Evolutionary conservation across 2,329 filamentous ascomycete genomes (phyloP).

Genomic region (Beauveria rudraprayagi): DNA sequence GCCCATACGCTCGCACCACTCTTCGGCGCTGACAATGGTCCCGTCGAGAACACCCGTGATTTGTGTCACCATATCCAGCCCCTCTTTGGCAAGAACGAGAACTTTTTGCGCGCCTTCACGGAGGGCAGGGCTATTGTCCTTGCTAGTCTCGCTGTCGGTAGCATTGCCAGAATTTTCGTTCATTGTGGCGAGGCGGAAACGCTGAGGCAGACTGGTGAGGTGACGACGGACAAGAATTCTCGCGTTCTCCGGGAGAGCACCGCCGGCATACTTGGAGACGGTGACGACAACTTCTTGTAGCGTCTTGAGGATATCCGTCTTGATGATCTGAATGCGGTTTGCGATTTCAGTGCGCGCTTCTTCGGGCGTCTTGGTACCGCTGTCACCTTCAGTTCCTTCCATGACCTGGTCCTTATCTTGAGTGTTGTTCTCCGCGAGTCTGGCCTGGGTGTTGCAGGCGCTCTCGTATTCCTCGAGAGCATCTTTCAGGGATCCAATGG

Average conservation of each 20-base stretch:
- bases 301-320: slow-evolving; percentile 65
- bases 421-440: slow-evolving; percentile 15
- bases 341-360: slow-evolving; percentile 37
- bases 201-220: slow-evolving; percentile 73
- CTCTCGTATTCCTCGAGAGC: slow-evolving; percentile 75
- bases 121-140: slow-evolving; percentile 29
- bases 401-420: slow-evolving; percentile 19
- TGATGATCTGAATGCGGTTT: slow-evolving; percentile 58
- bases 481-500: slow-evolving; percentile 65
- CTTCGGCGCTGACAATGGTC: slow-evolving; percentile 83
- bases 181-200: slow-evolving; percentile 67
- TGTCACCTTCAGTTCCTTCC: slow-evolving; percentile 13
- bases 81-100: slow-evolving; percentile 79
- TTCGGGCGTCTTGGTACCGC: slow-evolving; percentile 18
- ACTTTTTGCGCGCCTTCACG: slow-evolving; percentile 63
- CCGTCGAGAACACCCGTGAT: slow-evolving; percentile 82
- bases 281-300: slow-evolving; percentile 75
- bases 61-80: slow-evolving; percentile 88
- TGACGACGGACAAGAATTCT: slow-evolving; percentile 74
- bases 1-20: slow-evolving; percentile 78
- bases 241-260: slow-evolving; percentile 83
- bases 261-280: slow-evolving; percentile 86
- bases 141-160: slow-evolving; percentile 20
- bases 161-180: slow-evolving; percentile 21
- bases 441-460: slow-evolving; percentile 17